Percentiles rank a stretch among this genome's conserved stretches.
Evolutionary conservation across 2,329 filamentous ascomycete species (phyloP).

Genomic region (Fusarium piperis): DNA sequence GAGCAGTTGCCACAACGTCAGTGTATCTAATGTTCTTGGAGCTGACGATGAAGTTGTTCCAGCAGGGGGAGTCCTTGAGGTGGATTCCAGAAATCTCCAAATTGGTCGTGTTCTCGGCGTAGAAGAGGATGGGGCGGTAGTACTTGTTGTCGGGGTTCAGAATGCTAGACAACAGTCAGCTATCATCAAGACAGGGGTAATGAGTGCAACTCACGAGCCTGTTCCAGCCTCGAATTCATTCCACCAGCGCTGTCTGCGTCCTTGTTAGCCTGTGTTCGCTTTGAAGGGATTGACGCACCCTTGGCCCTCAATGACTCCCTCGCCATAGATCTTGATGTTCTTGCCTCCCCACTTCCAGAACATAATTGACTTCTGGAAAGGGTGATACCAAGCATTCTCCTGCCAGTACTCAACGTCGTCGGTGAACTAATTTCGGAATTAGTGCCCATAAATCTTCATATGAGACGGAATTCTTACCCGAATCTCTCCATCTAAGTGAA

Average conservation of each 20-base stretch:
- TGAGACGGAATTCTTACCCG: not conserved
- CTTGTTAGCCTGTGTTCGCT: not conserved
- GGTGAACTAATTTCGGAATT: conserved; percentile 46
- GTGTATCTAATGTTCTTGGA: conserved; percentile 64
- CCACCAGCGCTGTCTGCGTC: conserved; percentile 29
- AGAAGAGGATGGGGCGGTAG: conserved; percentile 68
- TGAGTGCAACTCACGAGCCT: conserved; percentile 8
- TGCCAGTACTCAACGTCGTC: conserved; percentile 57
- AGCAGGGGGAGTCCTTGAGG: conserved; percentile 69
- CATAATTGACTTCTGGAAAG: conserved; percentile 63
- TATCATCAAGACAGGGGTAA: not conserved
- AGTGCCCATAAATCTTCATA: not conserved
- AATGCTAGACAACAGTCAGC: conserved; percentile 41
- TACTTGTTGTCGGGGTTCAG: conserved; percentile 64
- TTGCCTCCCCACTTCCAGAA: conserved; percentile 73
- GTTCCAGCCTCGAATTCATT: conserved; percentile 32
- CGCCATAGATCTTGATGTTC: conserved; percentile 68
- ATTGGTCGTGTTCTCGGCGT: conserved; percentile 69
- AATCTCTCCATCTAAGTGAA: conserved; percentile 67
- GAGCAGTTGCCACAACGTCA: conserved; percentile 63
- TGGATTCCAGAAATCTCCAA: conserved; percentile 66
- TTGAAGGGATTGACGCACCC: conserved; percentile 36
- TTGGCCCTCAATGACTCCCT: conserved; percentile 65
- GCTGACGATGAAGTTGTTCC: conserved; percentile 70
- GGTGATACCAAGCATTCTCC: conserved; percentile 51